These are phyloP conservation scores for Echinosophora koreensis DNA, from an alignment of 306 rosid genomes.

Conservation along the genomic window DNA sequence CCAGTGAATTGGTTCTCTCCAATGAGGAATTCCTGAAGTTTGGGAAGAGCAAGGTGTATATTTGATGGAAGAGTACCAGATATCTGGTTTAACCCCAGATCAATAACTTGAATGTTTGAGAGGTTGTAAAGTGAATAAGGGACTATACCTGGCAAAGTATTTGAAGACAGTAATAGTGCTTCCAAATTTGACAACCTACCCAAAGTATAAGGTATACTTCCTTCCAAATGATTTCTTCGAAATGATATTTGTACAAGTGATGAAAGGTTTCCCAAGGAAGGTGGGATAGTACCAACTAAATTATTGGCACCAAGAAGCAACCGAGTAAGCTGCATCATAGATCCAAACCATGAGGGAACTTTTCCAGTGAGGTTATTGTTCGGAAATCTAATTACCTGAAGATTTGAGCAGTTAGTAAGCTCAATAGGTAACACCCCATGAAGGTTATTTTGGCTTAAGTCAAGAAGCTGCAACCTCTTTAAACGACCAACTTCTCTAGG, in stretches of 20 bases:
- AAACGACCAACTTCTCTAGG: conserved; percentile 36
- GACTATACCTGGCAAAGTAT: conserved; percentile 38
- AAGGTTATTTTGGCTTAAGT: not conserved
- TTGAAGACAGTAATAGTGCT: rapidly evolving
- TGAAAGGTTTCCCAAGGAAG: conserved; percentile 49
- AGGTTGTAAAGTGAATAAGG: conserved; percentile 46
- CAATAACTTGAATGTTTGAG: conserved; percentile 5
- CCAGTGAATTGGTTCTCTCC: conserved; percentile 7
- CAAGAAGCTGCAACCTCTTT: conserved; percentile 31
- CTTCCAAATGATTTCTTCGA: conserved; percentile 31
- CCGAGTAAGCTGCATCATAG: not conserved
- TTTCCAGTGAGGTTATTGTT: not conserved
- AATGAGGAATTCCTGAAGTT: rapidly evolving
- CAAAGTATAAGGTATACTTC: conserved; percentile 36
- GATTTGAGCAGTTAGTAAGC: conserved; percentile 33
- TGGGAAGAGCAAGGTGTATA: conserved; percentile 35
- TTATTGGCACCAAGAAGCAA: not conserved
- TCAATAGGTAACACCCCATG: conserved; percentile 33
- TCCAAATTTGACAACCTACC: conserved; percentile 40
- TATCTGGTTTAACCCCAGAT: not conserved
- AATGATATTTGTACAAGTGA: not conserved
- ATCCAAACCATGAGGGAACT: conserved; percentile 43
- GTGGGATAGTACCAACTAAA: conserved; percentile 42
- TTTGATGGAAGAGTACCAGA: conserved; percentile 37
- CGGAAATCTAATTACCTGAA: not conserved